A percentile compares a stretch with the other conserved stretches of the same genome.
These are phyloP conservation scores for Fusarium nodosum DNA, from an alignment of 2,329 filamentous ascomycete species.

Conservation along the genomic window DNA sequence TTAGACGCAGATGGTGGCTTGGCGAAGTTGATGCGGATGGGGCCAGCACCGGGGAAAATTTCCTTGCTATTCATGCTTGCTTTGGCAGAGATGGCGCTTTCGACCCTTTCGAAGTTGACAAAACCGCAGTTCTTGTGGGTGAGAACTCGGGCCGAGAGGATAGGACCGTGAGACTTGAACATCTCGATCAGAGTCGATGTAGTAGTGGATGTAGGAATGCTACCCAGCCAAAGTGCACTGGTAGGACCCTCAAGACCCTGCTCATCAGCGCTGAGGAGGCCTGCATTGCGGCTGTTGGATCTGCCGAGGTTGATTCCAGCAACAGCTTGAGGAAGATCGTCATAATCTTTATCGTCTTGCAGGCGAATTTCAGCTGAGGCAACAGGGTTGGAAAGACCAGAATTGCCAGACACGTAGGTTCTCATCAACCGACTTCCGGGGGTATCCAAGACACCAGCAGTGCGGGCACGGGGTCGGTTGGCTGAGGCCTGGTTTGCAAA, in stretches of 20 bases:
- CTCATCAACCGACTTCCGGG: conserved; percentile 75
- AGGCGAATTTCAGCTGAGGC: conserved; percentile 80
- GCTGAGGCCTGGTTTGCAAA: conserved; percentile 87
- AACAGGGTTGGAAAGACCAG: conserved; percentile 79
- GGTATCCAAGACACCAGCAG: conserved; percentile 90
- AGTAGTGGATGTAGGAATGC: conserved; percentile 96
- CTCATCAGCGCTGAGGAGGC: conserved; percentile 80
- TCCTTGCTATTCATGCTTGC: conserved; percentile 93
- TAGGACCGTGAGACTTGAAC: conserved; percentile 92
- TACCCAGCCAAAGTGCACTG: conserved; percentile 94
- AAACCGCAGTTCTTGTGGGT: conserved; percentile 99
- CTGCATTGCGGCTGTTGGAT: conserved; percentile 75
- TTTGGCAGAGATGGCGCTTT: conserved; percentile 92
- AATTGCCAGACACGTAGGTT: conserved; percentile 79
- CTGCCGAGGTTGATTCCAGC: conserved; percentile 81
- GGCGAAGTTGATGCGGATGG: conserved; percentile 95
- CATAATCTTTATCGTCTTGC: conserved; percentile 81
- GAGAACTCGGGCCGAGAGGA: conserved; percentile 90
- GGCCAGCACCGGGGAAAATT: conserved; percentile 96
- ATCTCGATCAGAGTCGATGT: conserved; percentile 95
- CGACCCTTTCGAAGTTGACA: conserved; percentile 93
- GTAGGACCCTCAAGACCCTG: conserved; percentile 89
- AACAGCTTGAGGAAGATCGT: conserved; percentile 84
- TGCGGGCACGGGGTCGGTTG: conserved; percentile 88
- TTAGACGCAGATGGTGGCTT: conserved; percentile 93